phyloP scores from a whole-genome alignment of 768 basidiomycete genomes.

The Omphalotus guepiniiformis region DNA sequence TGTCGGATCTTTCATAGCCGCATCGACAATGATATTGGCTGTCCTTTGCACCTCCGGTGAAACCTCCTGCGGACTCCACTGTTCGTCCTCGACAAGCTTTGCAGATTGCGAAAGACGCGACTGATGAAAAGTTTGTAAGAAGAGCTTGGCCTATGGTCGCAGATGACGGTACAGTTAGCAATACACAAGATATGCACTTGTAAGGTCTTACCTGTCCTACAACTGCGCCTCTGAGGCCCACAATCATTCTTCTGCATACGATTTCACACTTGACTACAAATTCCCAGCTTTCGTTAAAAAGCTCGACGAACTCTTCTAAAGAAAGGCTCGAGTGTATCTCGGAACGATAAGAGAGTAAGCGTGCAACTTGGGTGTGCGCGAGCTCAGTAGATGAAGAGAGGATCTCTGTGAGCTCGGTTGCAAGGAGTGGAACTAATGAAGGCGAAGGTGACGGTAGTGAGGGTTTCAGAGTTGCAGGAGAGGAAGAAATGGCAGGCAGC shows the following conservation, averaged over 20 bases:
- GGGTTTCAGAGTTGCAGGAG: neutral
- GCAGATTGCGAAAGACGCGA: conserved; percentile 73
- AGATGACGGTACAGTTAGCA: neutral
- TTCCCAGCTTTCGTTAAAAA: conserved; percentile 85
- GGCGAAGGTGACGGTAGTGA: neutral
- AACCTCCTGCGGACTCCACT: conserved; percentile 84
- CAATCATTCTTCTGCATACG: conserved; percentile 86
- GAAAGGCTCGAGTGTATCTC: conserved; percentile 76
- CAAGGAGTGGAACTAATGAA: conserved; percentile 31
- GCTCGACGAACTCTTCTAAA: conserved; percentile 67
- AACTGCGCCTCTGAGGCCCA: conserved; percentile 82
- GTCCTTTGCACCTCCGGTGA: conserved; percentile 59
- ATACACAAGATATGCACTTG: conserved; percentile 33
- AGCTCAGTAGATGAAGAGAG: conserved; percentile 80
- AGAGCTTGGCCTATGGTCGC: conserved; percentile 68
- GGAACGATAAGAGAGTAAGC: conserved; percentile 68
- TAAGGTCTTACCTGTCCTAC: no score
- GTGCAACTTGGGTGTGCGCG: conserved; percentile 77
- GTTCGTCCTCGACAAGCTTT: conserved; percentile 92
- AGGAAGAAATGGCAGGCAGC: neutral
- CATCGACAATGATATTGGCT: conserved; percentile 71
- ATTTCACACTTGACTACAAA: conserved; percentile 89
- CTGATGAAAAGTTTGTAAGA: conserved; percentile 85
- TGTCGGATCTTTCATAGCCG: conserved; percentile 77
- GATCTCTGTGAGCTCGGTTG: conserved; percentile 72